phyloP scores from a whole-genome alignment of 345 rosid species.

The Salix exigua region DNA sequence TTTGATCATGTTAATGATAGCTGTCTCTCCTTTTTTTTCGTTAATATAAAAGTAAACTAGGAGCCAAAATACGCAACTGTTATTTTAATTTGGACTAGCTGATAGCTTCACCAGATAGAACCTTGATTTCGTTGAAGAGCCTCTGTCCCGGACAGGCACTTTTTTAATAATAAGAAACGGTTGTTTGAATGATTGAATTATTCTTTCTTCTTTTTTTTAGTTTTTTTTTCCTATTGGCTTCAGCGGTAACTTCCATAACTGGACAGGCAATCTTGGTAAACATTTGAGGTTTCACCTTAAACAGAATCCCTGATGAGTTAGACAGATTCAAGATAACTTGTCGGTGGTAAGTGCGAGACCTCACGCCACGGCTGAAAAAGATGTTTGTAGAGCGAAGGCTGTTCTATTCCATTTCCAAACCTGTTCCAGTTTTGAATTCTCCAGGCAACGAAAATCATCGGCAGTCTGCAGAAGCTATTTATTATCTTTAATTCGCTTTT shows the following conservation, averaged over 20 bases:
- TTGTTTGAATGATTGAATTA: not conserved
- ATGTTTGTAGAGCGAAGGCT: slow-evolving; percentile 20
- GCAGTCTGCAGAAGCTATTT: slow-evolving; percentile 21
- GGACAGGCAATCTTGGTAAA: slow-evolving; percentile 47
- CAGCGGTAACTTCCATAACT: not conserved
- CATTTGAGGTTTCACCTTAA: slow-evolving; percentile 40
- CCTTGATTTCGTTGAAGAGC: too few species aligned
- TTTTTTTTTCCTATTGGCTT: not conserved
- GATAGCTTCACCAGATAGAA: not conserved
- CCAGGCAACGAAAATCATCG: slow-evolving; percentile 15
- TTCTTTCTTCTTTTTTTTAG: not conserved
- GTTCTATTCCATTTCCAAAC: slow-evolving; percentile 36
- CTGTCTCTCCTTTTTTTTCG: not conserved
- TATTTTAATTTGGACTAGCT: not conserved
- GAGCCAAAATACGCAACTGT: not conserved
- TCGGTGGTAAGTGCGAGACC: slow-evolving; percentile 31
- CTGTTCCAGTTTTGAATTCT: slow-evolving; percentile 24
- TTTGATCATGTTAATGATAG: not conserved
- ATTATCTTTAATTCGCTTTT: slow-evolving; percentile 11
- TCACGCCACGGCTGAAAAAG: slow-evolving; percentile 17
- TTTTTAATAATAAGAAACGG: too few species aligned
- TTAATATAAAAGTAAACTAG: too few species aligned
- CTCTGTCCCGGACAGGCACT: too few species aligned
- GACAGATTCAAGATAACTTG: slow-evolving; percentile 40
- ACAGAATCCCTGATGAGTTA: slow-evolving; percentile 52